Evolutionary conservation across 176 grass and related monocot species (phyloP), one percentile per base, ranked within the genome.

Genomic region (Panicum miliaceum): DNA sequence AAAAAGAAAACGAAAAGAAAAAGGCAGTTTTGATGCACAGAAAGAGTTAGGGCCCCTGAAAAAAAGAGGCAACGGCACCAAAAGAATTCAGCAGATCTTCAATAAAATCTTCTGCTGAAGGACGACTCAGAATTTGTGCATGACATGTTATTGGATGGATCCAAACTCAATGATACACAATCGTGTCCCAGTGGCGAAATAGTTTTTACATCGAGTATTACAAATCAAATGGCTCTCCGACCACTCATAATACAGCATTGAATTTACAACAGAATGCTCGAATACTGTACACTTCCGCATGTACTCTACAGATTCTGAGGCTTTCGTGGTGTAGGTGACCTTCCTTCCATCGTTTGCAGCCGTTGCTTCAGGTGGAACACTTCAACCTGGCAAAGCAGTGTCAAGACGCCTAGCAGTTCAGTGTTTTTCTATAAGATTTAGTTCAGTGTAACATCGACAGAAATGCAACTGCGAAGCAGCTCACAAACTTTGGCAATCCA

Each of bases 331-430:
- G 96, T 89, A 9, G 91, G 91, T 34, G 96, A 89, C 81, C 89
- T 87, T 57, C 88, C 87, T 18, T 99, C 96, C 87, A 92, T 81
- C 45, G 89, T 84, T 37, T 98, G 92, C 42, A 93, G 57, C 80
- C 89, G 91, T 79, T 96, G 91, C 83, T 99, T 99, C 79, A 96
- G 84, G 82, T 94, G 91, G 82, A 92, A 96, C 22, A 92, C 81
- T 87, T 99, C 96, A 60, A 94, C 88, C 96, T 99, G 84, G 19
- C 19, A 89, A 82, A 67, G 10, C 64, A 84, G 59, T 65, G 42
- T 38, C 32, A 84, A 48, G 34, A 68, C 60, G 26, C n/a, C 25
- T 57, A 25, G 23, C 29, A 67, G 13, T 36, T 40, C 64, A 63
- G 48, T 36, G 20, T 22, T 56, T 59, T 59, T 20, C 52, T 22